These are phyloP conservation scores for Yamadazyma tumulicola DNA, from an alignment of 805 yeast genomes.

Conservation along the genomic window DNA sequence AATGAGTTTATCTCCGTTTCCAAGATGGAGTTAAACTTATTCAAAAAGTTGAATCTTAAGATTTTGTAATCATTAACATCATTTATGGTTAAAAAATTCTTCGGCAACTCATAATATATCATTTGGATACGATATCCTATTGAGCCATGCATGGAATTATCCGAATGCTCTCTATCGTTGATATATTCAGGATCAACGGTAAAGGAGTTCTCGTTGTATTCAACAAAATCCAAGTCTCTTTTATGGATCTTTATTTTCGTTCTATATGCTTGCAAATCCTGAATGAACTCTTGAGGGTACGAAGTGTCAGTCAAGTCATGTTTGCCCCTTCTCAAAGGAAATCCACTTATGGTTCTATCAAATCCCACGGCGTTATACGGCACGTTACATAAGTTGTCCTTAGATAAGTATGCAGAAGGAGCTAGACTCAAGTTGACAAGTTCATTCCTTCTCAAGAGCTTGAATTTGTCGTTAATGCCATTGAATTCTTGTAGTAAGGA, in stretches of 20 bases:
- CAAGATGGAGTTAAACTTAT: slow-evolving; percentile 14
- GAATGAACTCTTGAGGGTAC: slow-evolving; percentile 38
- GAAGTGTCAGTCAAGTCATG: slow-evolving; percentile 16
- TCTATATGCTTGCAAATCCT: slow-evolving; percentile 22
- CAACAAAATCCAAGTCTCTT: slow-evolving; percentile 34
- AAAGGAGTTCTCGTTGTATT: slow-evolving; percentile 13
- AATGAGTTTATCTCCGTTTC: slow-evolving; percentile 25
- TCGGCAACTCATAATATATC: slow-evolving; percentile 21
- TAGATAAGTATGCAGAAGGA: slow-evolving; percentile 27
- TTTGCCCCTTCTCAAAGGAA: slow-evolving; percentile 29
- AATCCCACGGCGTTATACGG: slow-evolving; percentile 42
- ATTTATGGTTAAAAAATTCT: slow-evolving; percentile 24
- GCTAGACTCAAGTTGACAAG: slow-evolving; percentile 23
- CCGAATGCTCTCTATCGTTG: slow-evolving; percentile 4
- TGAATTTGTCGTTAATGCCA: slow-evolving; percentile 35
- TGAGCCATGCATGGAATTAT: background rate
- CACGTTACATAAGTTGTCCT: slow-evolving; percentile 24
- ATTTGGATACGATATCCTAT: slow-evolving; percentile 10
- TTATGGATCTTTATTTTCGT: slow-evolving; percentile 20
- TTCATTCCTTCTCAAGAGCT: slow-evolving; percentile 33
- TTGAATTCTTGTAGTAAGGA: slow-evolving; percentile 30
- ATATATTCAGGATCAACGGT: slow-evolving; percentile 12
- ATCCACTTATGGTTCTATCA: slow-evolving; percentile 36
- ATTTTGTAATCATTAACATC: slow-evolving; percentile 26
- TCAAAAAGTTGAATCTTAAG: slow-evolving; percentile 15